Evolutionary conservation across 345 rosid species (phyloP), one percentile per base, ranked within the genome.

Genomic region (Conringia planisiliqua): DNA sequence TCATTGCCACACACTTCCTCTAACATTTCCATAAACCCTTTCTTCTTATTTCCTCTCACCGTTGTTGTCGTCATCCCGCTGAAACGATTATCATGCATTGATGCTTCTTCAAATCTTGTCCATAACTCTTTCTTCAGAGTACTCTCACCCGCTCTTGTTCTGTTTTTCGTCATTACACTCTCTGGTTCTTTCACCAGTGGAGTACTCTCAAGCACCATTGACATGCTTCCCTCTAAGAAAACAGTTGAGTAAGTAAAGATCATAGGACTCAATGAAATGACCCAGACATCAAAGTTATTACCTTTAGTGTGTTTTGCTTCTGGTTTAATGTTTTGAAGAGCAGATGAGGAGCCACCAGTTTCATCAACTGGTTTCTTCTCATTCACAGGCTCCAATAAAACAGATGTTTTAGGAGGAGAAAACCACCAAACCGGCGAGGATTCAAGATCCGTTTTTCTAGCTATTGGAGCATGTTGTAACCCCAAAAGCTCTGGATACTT

Each of bases 41-140:
- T 90, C 68, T 47, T 75, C 10, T 80, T 72, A 18, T 79, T 80
- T 50, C 75, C 79, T 60, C 46, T 82, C 11, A 46, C 13, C 1
- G 80, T 72, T 13, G 67, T 63, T 3, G 68, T 76, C 12, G 60
- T 56, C 38, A 73, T 76, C 40, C 78, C 70, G 42, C 82, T 73
- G 30, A 79, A 65, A n/a, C n/a, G 75, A 57, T 68, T 35, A 0
- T 70, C 88, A 11, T 8, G 62, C 33, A 78, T 57, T 12, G 97
- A 80, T 33, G 94, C 97, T 40, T 96, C 96, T 79, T 94, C 99
- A 62, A 94, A 94, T 80, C 73, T 94, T 5, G 96, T 90, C 99
- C 99, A 92, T 38, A 94, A 52, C 81, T 94, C 99, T 83, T 82
- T 94, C 86, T 94, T 94, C 51, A 94, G 76, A 14, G 99, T 95